These are phyloP conservation scores for Scleroderma citrinum DNA, from an alignment of 768 basidiomycete genomes.

Conservation along the genomic window DNA sequence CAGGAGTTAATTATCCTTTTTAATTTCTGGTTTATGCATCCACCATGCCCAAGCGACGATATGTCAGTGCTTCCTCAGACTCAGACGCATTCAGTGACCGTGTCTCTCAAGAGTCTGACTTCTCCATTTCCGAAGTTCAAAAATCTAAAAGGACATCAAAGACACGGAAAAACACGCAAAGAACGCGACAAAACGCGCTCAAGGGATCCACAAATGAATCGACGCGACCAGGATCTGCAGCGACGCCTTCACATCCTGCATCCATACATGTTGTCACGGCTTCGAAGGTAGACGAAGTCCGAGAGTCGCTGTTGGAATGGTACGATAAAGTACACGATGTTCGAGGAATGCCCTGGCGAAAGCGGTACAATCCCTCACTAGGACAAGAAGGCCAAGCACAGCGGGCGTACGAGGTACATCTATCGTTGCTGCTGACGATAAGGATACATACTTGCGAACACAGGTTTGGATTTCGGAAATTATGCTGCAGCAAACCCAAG, in stretches of 20 bases:
- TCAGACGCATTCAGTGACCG: slow-evolving; percentile 5
- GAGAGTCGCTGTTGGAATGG: slow-evolving; percentile 57
- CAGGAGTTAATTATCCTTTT: not conserved
- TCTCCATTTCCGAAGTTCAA: slow-evolving; percentile 12
- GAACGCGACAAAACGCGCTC: slow-evolving; percentile 9
- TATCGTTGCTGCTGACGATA: not conserved
- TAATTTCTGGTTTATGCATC: not conserved
- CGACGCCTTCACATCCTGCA: slow-evolving; percentile 31
- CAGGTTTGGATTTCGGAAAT: slow-evolving; percentile 90
- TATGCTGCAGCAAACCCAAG: slow-evolving; percentile 97
- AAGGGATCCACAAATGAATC: slow-evolving; percentile 7
- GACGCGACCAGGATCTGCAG: not conserved
- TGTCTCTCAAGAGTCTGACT: slow-evolving; percentile 16
- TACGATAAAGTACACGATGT: slow-evolving; percentile 58
- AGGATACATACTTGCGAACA: not conserved
- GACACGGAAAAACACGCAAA: slow-evolving; percentile 13
- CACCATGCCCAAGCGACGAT: slow-evolving; percentile 27
- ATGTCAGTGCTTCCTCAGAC: slow-evolving; percentile 13
- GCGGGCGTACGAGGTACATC: slow-evolving; percentile 81
- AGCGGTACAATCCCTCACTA: slow-evolving; percentile 52
- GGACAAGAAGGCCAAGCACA: slow-evolving; percentile 62
- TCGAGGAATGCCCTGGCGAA: slow-evolving; percentile 92
- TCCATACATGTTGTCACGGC: slow-evolving; percentile 44
- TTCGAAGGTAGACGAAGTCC: slow-evolving; percentile 32
- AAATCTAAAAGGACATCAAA: slow-evolving; percentile 2